Percentiles rank a stretch among this genome's conserved stretches.
These are phyloP conservation scores for Plasmodium blacklocki DNA, from an alignment of 169 alveolate species.

Conservation along the genomic window DNA sequence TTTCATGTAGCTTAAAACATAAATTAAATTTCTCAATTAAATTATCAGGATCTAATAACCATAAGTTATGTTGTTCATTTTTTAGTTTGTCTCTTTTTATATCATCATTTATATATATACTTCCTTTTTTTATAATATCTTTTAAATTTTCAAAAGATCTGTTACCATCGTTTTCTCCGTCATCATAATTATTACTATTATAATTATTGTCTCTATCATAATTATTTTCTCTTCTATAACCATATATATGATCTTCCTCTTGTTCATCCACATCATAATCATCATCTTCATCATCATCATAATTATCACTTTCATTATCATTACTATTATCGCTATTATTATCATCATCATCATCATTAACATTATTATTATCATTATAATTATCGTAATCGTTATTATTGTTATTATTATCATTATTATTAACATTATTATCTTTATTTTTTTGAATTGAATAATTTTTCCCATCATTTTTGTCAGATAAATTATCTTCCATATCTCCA, in stretches of 20 bases:
- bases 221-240: not conserved
- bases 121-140: slow-evolving; percentile 10
- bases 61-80: slow-evolving; percentile 79
- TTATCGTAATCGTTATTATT: not conserved
- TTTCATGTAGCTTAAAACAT: slow-evolving; percentile 94
- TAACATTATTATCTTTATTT: not conserved
- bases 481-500: slow-evolving; percentile 8
- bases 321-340: not conserved
- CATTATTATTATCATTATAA: slow-evolving; percentile 3
- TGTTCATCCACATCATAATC: not conserved
- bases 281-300: not conserved
- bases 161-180: slow-evolving; percentile 12
- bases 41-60: slow-evolving; percentile 93
- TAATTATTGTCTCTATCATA: slow-evolving; percentile 6
- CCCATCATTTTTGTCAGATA: slow-evolving; percentile 23
- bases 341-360: slow-evolving; percentile 4
- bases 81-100: slow-evolving; percentile 10
- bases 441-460: not conserved
- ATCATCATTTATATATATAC: not conserved
- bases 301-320: slow-evolving; percentile 14
- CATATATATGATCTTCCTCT: not conserved
- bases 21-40: slow-evolving; percentile 92
- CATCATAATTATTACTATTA: slow-evolving; percentile 28
- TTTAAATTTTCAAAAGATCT: not conserved
- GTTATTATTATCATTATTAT: not conserved